Conservation (phyloP, 306 rosid genomes). For the Quercus aquifolioides region DNA sequence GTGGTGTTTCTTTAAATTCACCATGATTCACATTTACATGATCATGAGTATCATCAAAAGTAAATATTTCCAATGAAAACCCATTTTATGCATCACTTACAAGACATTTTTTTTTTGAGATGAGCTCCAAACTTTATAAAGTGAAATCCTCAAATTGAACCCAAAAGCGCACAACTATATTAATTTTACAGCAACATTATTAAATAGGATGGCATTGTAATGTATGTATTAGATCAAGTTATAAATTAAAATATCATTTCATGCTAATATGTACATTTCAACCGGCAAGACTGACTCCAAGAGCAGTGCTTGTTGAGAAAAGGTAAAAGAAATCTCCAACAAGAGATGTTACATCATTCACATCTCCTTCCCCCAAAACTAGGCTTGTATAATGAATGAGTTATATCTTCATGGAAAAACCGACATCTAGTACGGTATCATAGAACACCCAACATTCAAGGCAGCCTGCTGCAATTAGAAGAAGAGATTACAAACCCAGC, state of each 20-base stretch:
- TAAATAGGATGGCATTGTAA: neutral
- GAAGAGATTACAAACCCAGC: conserved; percentile 29
- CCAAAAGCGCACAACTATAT: too few species aligned
- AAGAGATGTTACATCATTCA: conserved; percentile 79
- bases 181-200: too few species aligned
- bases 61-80: too few species aligned
- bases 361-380: conserved; percentile 94
- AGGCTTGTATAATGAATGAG: conserved; percentile 85
- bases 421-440: conserved; percentile 32
- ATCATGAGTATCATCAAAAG: too few species aligned
- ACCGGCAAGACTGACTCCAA: conserved; percentile 44
- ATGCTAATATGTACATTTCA: neutral
- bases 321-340: conserved; percentile 69
- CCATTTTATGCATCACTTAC: too few species aligned
- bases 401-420: conserved; percentile 86
- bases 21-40: too few species aligned
- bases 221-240: neutral
- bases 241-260: neutral
- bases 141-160: too few species aligned
- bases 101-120: too few species aligned
- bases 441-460: conserved; percentile 3
- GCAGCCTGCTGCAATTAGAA: conserved; percentile 9
- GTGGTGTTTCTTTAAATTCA: too few species aligned
- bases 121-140: too few species aligned
- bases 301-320: conserved; percentile 70